A percentile compares a stretch with the other conserved stretches of the same genome.
Conservation (phyloP, 768 basidiomycete genomes). For the Rhizopogon vinicolor region DNA sequence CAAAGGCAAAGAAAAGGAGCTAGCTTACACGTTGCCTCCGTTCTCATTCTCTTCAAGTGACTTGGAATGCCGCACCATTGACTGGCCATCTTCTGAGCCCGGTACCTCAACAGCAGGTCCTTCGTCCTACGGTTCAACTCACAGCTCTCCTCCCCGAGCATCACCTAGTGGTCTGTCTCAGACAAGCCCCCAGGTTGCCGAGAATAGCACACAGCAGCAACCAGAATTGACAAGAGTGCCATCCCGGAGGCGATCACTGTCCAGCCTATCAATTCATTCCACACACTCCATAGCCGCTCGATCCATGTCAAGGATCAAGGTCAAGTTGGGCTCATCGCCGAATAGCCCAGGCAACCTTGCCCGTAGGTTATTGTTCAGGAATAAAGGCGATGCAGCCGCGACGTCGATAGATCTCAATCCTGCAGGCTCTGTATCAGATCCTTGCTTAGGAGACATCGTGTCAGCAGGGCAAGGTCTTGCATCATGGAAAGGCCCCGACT, state of each 20-base stretch:
- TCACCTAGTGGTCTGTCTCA: conserved; percentile 11
- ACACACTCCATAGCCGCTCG: conserved; percentile 37
- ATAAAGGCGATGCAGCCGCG: conserved; percentile 18
- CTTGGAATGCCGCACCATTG: conserved; percentile 38
- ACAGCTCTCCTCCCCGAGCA: conserved; percentile 33
- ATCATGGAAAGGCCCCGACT: conserved; percentile 39
- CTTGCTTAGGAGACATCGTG: conserved; percentile 12
- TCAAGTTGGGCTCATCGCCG: conserved; percentile 38
- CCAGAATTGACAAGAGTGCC: conserved; percentile 30
- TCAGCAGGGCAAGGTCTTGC: conserved; percentile 28
- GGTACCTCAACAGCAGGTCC: conserved; percentile 18
- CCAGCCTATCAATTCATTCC: conserved; percentile 45
- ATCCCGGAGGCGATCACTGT: conserved; percentile 51
- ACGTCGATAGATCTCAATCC: conserved; percentile 6
- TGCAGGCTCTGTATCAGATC: conserved; percentile 2
- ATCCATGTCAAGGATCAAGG: conserved; percentile 45
- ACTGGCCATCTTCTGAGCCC: conserved; percentile 29
- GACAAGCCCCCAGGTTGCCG: conserved; percentile 9
- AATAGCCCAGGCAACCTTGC: conserved; percentile 47
- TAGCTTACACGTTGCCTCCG: conserved; percentile 61
- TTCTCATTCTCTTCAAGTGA: conserved; percentile 54
- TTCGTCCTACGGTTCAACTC: conserved; percentile 34
- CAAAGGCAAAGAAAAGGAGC: conserved; percentile 54
- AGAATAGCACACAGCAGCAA: conserved; percentile 11
- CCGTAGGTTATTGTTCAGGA: conserved; percentile 50